Evolutionary conservation across 495 filamentous ascomycete genomes (phyloP).

Genomic region (Cercophora samala): DNA sequence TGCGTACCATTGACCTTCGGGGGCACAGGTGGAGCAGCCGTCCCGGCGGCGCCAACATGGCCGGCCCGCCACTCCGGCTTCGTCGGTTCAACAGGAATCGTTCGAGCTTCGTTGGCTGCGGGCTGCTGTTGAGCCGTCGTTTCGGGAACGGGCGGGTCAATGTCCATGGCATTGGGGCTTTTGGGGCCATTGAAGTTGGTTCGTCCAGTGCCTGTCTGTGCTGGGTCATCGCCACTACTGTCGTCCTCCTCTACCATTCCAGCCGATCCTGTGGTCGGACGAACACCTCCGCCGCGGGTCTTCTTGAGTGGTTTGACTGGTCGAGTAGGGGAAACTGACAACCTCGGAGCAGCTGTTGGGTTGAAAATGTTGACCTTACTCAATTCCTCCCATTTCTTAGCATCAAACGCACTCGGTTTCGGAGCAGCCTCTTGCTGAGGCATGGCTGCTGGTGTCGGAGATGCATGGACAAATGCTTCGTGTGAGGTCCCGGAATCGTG

Average conservation of each 20-base stretch:
- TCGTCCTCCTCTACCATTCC: constrained; percentile 48
- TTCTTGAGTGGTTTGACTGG: constrained; percentile 34
- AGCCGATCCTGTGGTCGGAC: constrained; percentile 43
- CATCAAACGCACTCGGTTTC: constrained; percentile 51
- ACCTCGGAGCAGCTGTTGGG: constrained; percentile 34
- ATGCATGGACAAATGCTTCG: constrained; percentile 12
- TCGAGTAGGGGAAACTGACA: constrained; percentile 41
- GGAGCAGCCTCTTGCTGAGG: constrained; percentile 17
- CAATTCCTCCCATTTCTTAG: constrained; percentile 63
- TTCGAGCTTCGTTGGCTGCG: constrained; percentile 35
- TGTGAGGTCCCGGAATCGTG: constrained; percentile 19
- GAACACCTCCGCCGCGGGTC: constrained; percentile 35
- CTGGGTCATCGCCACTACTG: constrained; percentile 34
- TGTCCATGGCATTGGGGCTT: constrained; percentile 54
- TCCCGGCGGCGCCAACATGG: constrained; percentile 33
- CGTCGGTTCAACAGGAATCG: constrained; percentile 46
- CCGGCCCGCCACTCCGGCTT: constrained; percentile 50
- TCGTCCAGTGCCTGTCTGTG: constrained; percentile 22
- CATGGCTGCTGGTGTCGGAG: neutral
- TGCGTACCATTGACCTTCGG: constrained; percentile 15
- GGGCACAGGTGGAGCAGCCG: constrained; percentile 8
- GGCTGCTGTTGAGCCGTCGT: constrained; percentile 19
- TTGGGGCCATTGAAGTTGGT: constrained; percentile 22
- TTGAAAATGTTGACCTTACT: constrained; percentile 61
- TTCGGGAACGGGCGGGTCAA: constrained; percentile 45